These are phyloP conservation scores for Coix lacrymajobi DNA, from an alignment of 176 grass and related monocot genomes.

Conservation along the genomic window DNA sequence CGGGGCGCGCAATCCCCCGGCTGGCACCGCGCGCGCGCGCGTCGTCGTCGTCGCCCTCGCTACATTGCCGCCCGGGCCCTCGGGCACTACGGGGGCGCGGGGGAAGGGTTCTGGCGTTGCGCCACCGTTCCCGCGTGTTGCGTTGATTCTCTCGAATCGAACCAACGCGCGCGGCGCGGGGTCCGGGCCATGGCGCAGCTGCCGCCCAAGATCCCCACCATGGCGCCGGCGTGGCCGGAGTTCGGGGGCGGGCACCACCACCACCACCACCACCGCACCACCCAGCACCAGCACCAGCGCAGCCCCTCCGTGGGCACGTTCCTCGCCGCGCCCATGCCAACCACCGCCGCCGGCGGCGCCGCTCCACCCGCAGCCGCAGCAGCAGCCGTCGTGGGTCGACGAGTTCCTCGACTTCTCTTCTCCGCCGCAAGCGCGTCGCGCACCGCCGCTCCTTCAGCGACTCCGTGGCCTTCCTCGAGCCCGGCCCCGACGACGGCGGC, in stretches of 20 bases:
- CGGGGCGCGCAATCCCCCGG: slow-evolving; percentile 9
- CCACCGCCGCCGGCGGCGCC: slow-evolving; percentile 30
- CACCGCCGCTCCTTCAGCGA: slow-evolving; percentile 59
- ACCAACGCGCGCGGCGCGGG: slow-evolving; percentile 20
- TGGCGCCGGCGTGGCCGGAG: slow-evolving; percentile 46
- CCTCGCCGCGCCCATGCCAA: slow-evolving; percentile 40
- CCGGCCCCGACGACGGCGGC: slow-evolving; percentile 3
- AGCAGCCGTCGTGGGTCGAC: slow-evolving; percentile 55
- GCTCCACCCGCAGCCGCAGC: background rate
- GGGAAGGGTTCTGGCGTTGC: slow-evolving; percentile 28
- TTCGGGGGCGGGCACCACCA: slow-evolving; percentile 38
- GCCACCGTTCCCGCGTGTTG: slow-evolving; percentile 40
- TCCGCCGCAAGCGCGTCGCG: slow-evolving; percentile 55
- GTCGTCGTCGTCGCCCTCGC: background rate
- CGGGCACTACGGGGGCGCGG: background rate
- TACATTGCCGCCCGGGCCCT: slow-evolving; percentile 19
- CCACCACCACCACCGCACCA: slow-evolving; percentile 32
- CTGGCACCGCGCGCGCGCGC: background rate
- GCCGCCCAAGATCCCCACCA: slow-evolving; percentile 69
- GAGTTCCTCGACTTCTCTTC: slow-evolving; percentile 86
- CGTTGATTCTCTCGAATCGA: slow-evolving; percentile 19
- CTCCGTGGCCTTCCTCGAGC: slow-evolving; percentile 61
- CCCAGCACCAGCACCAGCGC: slow-evolving; percentile 41
- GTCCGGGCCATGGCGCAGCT: slow-evolving; percentile 68
- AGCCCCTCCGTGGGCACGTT: slow-evolving; percentile 44